A percentile compares a stretch with the other conserved stretches of the same genome.
Evolutionary conservation across 345 rosid species (phyloP).

Genomic region (Gossypium ekmanianum): DNA sequence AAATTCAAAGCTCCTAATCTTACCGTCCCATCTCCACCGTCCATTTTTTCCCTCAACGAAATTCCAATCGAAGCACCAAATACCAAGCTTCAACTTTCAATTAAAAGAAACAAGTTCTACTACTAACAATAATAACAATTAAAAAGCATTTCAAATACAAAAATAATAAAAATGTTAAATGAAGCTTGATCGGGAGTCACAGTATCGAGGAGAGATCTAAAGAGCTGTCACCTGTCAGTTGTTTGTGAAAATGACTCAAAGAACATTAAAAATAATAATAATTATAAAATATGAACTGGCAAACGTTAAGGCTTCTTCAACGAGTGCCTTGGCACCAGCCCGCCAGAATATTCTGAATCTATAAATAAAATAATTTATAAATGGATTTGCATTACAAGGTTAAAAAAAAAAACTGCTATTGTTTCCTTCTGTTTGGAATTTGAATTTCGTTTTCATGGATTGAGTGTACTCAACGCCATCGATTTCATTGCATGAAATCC

Average conservation of each 20-base stretch:
- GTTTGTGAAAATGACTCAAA: constrained; percentile 28
- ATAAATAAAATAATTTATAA: not conserved
- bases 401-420: not conserved
- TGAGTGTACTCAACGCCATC: constrained; percentile 44
- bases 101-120: not conserved
- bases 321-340: not conserved
- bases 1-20: constrained; percentile 61
- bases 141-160: not conserved
- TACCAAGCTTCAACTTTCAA: constrained; percentile 8
- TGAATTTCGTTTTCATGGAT: constrained; percentile 24
- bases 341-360: not conserved
- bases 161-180: constrained; percentile 4
- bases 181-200: constrained; percentile 15
- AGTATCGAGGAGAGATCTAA: constrained; percentile 37
- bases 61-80: constrained; percentile 2
- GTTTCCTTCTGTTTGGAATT: not conserved
- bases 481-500: constrained; percentile 35
- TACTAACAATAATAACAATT: not conserved
- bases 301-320: not conserved
- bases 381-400: constrained; percentile 13
- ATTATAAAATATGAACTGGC: constrained; percentile 31
- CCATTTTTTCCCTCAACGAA: constrained; percentile 40
- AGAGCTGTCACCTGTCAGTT: constrained; percentile 22
- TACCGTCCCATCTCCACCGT: constrained; percentile 83
- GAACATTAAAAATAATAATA: not conserved